Conservation (phyloP, 495 filamentous ascomycete genomes). For the Beverwykella pulmonaria region DNA sequence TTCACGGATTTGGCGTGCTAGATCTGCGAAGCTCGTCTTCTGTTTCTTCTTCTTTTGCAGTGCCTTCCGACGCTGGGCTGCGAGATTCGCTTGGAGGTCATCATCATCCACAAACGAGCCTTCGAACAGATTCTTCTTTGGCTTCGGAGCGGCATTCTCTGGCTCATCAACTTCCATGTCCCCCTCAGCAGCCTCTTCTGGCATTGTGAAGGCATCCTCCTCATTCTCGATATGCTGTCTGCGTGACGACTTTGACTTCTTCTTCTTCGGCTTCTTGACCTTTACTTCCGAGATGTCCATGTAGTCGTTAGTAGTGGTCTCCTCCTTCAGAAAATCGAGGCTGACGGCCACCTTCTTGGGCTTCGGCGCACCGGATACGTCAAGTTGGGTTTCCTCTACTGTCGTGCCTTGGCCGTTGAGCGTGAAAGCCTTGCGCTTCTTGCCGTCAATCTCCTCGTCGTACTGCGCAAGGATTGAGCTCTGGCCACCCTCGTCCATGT, state of each 20-base stretch:
- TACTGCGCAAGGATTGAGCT: slow-evolving; percentile 79
- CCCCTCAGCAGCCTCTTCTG: slow-evolving; percentile 50
- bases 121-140: slow-evolving; percentile 65
- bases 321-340: slow-evolving; percentile 70
- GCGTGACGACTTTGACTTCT: slow-evolving; percentile 76
- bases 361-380: slow-evolving; percentile 59
- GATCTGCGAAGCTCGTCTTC: slow-evolving; percentile 72
- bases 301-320: slow-evolving; percentile 80
- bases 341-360: slow-evolving; percentile 71
- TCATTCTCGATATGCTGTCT: slow-evolving; percentile 83
- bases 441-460: slow-evolving; percentile 92
- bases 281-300: slow-evolving; percentile 79
- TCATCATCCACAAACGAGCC: slow-evolving; percentile 87
- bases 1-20: slow-evolving; percentile 80
- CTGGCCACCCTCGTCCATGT: slow-evolving; percentile 66
- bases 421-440: slow-evolving; percentile 86
- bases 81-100: slow-evolving; percentile 83
- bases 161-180: slow-evolving; percentile 79
- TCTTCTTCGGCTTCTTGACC: slow-evolving; percentile 55
- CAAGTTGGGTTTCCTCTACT: slow-evolving; percentile 62
- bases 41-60: slow-evolving; percentile 93
- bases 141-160: slow-evolving; percentile 43
- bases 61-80: slow-evolving; percentile 74
- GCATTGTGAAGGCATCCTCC: slow-evolving; percentile 66
- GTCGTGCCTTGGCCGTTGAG: slow-evolving; percentile 74